phyloP scores from a whole-genome alignment of 2,329 filamentous ascomycete genomes.

The Hymenoscyphus fraxineus region DNA sequence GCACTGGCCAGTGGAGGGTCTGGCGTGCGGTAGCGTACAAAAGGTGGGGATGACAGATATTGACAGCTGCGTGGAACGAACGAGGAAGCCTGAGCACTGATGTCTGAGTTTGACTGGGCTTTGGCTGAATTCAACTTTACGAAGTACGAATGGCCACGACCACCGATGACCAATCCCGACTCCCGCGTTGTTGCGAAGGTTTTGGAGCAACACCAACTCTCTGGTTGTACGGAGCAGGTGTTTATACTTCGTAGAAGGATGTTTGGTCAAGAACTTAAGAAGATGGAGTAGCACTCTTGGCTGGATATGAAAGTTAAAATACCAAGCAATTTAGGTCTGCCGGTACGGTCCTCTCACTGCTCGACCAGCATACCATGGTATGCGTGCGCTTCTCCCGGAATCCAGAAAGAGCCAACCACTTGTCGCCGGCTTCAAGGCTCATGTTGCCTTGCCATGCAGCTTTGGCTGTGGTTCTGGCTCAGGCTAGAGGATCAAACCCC shows the following conservation, averaged over 20 bases:
- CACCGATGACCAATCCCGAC: background rate
- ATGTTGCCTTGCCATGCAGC: background rate
- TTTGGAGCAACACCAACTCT: background rate
- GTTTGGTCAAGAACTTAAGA: background rate
- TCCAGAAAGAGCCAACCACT: constrained; percentile 2
- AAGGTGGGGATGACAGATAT: constrained; percentile 2
- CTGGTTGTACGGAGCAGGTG: background rate
- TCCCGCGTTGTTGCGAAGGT: background rate
- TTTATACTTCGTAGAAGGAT: too few relatives aligned
- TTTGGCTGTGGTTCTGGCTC: too few relatives aligned
- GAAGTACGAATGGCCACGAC: background rate
- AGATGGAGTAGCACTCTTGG: background rate
- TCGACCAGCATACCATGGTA: background rate
- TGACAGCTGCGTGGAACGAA: background rate
- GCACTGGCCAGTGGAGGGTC: background rate
- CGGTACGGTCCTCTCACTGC: background rate
- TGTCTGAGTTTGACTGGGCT: background rate
- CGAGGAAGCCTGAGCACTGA: background rate
- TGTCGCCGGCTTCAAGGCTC: background rate
- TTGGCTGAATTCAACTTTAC: background rate
- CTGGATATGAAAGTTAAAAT: background rate
- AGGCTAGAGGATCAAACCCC: background rate
- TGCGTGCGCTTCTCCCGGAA: background rate
- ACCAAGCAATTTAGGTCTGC: background rate
- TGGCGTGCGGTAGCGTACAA: background rate